phyloP scores from a whole-genome alignment of 371 early-diverging fungal genomes.

The Mucor plumbeus region DNA sequence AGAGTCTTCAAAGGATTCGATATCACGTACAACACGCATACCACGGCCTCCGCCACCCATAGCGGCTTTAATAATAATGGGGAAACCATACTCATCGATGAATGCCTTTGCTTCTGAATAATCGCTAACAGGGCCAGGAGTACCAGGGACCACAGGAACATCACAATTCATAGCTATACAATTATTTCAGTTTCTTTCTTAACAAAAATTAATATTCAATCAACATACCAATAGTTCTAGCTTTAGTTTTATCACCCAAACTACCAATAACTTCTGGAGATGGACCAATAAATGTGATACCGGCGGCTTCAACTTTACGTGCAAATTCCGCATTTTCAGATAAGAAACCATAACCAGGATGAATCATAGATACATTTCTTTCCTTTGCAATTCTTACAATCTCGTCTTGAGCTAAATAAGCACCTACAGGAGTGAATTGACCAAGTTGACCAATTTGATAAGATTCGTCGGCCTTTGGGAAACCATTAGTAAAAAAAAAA shows the following conservation, averaged over 20 bases:
- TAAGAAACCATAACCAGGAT: conserved; percentile 40
- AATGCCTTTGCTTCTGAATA: conserved; percentile 73
- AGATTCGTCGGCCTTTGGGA: conserved; percentile 86
- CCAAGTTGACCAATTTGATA: conserved; percentile 89
- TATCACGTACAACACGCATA: conserved; percentile 90
- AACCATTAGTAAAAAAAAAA: not conserved
- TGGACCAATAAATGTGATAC: conserved; percentile 94
- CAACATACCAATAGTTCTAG: conserved; percentile 78
- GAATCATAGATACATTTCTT: conserved; percentile 82
- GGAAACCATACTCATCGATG: conserved; percentile 84
- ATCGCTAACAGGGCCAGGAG: conserved; percentile 82
- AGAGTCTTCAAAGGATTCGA: conserved; percentile 65
- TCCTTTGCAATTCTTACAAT: conserved; percentile 86
- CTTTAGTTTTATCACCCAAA: conserved; percentile 94
- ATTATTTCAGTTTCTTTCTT: no score
- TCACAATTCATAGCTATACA: conserved; percentile 72
- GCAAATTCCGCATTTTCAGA: conserved; percentile 92
- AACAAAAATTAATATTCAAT: no score
- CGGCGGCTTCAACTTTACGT: conserved; percentile 84
- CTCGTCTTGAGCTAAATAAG: conserved; percentile 93
- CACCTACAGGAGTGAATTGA: conserved; percentile 86
- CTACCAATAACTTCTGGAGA: conserved; percentile 83
- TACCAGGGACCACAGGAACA: conserved; percentile 89
- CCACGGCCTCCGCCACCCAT: conserved; percentile 99
- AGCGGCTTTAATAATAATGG: conserved; percentile 96